A percentile compares a stretch with the other conserved stretches of the same genome.
phyloP scores from a whole-genome alignment of 202 grass and related monocot species.

The Schoenoplectus triqueter region DNA sequence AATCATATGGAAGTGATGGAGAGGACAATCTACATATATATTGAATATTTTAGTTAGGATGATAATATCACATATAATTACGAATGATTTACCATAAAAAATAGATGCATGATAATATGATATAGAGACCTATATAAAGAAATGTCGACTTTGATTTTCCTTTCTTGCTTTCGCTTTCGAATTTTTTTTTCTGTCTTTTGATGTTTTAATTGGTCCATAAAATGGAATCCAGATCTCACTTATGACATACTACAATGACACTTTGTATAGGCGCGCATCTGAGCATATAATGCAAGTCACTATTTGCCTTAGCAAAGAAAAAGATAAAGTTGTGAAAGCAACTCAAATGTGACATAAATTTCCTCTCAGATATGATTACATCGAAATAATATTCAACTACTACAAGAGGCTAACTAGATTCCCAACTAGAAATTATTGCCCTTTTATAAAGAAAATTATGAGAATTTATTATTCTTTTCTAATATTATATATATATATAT shows the following conservation, averaged over 20 bases:
- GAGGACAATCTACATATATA: too few species aligned
- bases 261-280: not conserved
- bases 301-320: slow-evolving; percentile 25
- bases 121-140: too few species aligned
- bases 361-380: slow-evolving; percentile 37
- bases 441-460: not conserved
- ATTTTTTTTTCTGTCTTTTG: not conserved
- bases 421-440: not conserved
- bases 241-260: not conserved
- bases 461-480: slow-evolving; percentile 1
- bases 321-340: slow-evolving; percentile 31
- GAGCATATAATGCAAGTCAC: slow-evolving; percentile 33
- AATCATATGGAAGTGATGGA: too few species aligned
- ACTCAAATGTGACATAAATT: slow-evolving; percentile 25
- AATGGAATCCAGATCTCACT: not conserved
- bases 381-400: slow-evolving; percentile 12
- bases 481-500: not conserved
- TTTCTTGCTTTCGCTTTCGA: not conserved
- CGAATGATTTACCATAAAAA: too few species aligned
- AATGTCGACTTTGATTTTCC: not conserved
- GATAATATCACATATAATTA: too few species aligned
- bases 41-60: too few species aligned
- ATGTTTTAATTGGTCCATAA: slow-evolving; percentile 1
- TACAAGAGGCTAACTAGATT: not conserved
- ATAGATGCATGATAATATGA: too few species aligned